These are phyloP conservation scores for Chytriomyces confervae DNA, from an alignment of 192 early-diverging fungal genomes.

Conservation along the genomic window DNA sequence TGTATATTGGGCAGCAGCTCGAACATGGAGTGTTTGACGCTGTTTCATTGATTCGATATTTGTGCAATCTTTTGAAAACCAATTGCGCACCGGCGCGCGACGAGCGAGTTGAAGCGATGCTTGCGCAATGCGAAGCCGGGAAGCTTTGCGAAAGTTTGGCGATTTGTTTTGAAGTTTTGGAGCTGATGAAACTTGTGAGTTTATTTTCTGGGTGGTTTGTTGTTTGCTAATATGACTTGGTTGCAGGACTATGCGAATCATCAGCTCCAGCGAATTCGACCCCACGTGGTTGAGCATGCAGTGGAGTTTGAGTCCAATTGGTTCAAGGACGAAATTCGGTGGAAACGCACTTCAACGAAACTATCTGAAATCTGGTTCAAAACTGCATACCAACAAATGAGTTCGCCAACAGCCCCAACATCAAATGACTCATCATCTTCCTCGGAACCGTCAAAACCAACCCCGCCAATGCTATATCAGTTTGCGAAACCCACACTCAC, in stretches of 20 bases:
- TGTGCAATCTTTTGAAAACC: slow-evolving; percentile 66
- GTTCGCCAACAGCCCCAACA: neutral
- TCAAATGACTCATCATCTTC: no score
- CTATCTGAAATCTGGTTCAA: slow-evolving; percentile 22
- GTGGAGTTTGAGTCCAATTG: slow-evolving; percentile 72
- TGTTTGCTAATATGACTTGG: neutral
- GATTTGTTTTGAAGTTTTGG: slow-evolving; percentile 76
- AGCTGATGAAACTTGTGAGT: slow-evolving; percentile 68
- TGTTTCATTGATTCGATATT: slow-evolving; percentile 58
- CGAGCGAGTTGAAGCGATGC: slow-evolving; percentile 67
- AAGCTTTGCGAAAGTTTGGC: slow-evolving; percentile 69
- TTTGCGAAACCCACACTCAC: slow-evolving; percentile 18
- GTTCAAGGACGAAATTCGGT: slow-evolving; percentile 56
- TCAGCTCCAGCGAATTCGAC: slow-evolving; percentile 69
- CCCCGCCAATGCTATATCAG: neutral
- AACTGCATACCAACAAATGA: slow-evolving; percentile 39
- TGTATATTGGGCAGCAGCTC: slow-evolving; percentile 49
- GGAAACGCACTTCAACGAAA: slow-evolving; percentile 14
- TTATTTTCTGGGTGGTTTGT: neutral
- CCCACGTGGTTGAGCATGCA: slow-evolving; percentile 68
- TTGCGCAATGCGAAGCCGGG: slow-evolving; percentile 59
- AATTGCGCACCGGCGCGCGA: slow-evolving; percentile 75
- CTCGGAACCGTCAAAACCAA: neutral
- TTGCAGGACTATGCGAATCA: slow-evolving; percentile 67
- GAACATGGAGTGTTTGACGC: slow-evolving; percentile 70